Evolutionary conservation across 2,329 filamentous ascomycete species (phyloP).

Genomic region (Colletotrichum destructivum): DNA sequence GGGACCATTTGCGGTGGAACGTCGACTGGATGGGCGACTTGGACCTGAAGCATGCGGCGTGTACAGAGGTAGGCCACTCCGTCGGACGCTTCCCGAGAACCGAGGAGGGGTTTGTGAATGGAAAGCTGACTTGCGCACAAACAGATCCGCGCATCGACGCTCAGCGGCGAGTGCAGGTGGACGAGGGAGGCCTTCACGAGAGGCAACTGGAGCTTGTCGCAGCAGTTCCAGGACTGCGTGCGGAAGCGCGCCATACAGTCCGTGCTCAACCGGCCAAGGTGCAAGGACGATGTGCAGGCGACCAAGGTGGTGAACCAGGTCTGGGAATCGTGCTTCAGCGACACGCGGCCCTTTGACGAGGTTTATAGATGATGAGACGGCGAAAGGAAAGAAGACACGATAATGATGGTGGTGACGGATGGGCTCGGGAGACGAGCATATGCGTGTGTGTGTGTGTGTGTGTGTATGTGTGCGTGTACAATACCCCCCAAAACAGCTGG

Average conservation of each 20-base stretch:
- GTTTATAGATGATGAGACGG: conserved; percentile 79
- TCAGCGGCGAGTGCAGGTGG: conserved; percentile 96
- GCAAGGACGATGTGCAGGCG: conserved; percentile 89
- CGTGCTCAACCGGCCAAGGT: conserved; percentile 82
- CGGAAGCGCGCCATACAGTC: conserved; percentile 84
- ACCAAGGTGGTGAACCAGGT: conserved; percentile 93
- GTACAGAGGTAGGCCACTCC: conserved; percentile 79
- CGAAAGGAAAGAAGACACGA: too few relatives aligned
- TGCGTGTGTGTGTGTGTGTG: too few relatives aligned
- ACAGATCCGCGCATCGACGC: conserved; percentile 91
- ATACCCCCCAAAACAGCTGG: conserved; percentile 39
- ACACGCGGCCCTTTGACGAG: conserved; percentile 96
- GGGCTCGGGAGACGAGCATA: neutral
- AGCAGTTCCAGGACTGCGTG: conserved; percentile 96
- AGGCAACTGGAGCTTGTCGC: conserved; percentile 89
- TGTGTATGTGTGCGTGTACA: conserved; percentile 45
- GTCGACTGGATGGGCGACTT: conserved; percentile 82
- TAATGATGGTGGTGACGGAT: neutral
- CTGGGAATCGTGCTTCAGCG: conserved; percentile 97
- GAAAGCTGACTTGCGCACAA: conserved; percentile 33
- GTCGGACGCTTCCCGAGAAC: too few relatives aligned
- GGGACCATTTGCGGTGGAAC: conserved; percentile 93
- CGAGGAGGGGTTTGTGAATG: too few relatives aligned
- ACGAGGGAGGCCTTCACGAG: conserved; percentile 86
- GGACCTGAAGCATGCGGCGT: conserved; percentile 90